Conservation (phyloP, 1,284 basidiomycete genomes). For the Microbotryum violaceum region DNA sequence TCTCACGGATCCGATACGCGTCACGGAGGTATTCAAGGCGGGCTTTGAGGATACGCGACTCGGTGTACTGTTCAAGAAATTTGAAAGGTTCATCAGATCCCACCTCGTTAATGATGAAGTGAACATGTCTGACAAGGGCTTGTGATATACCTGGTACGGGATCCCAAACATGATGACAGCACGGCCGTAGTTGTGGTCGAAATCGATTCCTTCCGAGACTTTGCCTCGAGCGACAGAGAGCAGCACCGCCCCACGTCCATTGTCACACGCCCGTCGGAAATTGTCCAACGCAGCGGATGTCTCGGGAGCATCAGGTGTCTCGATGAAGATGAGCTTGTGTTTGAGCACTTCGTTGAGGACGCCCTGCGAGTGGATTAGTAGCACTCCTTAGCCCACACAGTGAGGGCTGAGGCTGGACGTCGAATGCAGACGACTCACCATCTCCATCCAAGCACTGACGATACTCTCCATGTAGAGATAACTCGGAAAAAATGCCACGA, state of each 20-base stretch:
- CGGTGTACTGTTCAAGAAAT: constrained; percentile 64
- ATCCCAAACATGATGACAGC: constrained; percentile 98
- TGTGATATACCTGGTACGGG: constrained; percentile 47
- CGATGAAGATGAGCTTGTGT: constrained; percentile 98
- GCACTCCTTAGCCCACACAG: constrained; percentile 2
- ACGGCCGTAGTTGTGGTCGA: constrained; percentile 97
- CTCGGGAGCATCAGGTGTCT: constrained; percentile 98
- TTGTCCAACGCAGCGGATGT: constrained; percentile 97
- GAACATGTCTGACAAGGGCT: constrained; percentile 9
- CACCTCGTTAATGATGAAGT: not conserved
- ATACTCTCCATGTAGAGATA: constrained; percentile 99
- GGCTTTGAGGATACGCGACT: constrained; percentile 94
- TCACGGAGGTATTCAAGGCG: constrained; percentile 96
- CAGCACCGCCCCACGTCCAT: constrained; percentile 92
- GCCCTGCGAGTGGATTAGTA: constrained; percentile 51
- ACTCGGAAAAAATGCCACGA: constrained; percentile 98
- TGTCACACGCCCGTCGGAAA: constrained; percentile 95
- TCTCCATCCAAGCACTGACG: constrained; percentile 99
- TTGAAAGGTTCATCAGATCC: not conserved
- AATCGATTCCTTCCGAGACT: constrained; percentile 99
- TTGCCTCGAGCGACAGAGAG: constrained; percentile 97
- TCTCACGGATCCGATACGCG: constrained; percentile 94
- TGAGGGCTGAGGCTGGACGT: not conserved
- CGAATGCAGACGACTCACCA: constrained; percentile 54
- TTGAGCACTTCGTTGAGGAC: constrained; percentile 99